A percentile compares a stretch with the other conserved stretches of the same genome.
Evolutionary conservation across 345 rosid genomes (phyloP).

Genomic region (Dovyalis caffra): DNA sequence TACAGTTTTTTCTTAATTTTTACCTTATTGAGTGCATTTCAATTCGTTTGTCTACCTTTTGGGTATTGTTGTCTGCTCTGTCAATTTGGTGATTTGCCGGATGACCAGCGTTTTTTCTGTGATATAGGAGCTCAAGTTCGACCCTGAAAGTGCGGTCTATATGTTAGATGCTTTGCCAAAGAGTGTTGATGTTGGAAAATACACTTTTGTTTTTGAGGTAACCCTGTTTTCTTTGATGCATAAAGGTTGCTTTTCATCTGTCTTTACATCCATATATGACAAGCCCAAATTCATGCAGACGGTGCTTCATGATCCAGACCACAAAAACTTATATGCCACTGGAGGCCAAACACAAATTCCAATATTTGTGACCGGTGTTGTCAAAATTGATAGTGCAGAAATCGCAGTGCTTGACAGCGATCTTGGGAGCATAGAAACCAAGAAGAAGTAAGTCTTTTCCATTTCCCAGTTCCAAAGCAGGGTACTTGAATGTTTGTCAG

Average conservation of each 20-base stretch:
- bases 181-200: constrained; percentile 74
- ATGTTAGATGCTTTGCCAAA: constrained; percentile 55
- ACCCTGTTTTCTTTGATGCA: constrained; percentile 9
- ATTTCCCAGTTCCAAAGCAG: not conserved
- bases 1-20: constrained; percentile 19
- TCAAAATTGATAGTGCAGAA: constrained; percentile 67
- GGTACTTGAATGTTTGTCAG: not conserved
- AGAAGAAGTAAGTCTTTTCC: constrained; percentile 52
- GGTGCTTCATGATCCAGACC: constrained; percentile 59
- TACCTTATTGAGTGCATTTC: constrained; percentile 6
- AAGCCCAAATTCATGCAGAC: constrained; percentile 36
- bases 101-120: not conserved
- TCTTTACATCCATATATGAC: constrained; percentile 7
- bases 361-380: constrained; percentile 57
- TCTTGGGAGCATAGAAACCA: constrained; percentile 68
- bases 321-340: constrained; percentile 50
- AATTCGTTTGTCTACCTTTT: constrained; percentile 8
- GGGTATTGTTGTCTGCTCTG: not conserved
- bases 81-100: not conserved
- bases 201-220: constrained; percentile 86
- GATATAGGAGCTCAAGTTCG: constrained; percentile 75
- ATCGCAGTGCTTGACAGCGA: constrained; percentile 84
- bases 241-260: constrained; percentile 13
- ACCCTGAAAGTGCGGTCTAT: constrained; percentile 43
- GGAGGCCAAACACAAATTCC: constrained; percentile 64